Percentiles rank a stretch among this genome's conserved stretches.
Evolutionary conservation across 75 land plant species (phyloP).

Genomic region (Gnetum montanum): DNA sequence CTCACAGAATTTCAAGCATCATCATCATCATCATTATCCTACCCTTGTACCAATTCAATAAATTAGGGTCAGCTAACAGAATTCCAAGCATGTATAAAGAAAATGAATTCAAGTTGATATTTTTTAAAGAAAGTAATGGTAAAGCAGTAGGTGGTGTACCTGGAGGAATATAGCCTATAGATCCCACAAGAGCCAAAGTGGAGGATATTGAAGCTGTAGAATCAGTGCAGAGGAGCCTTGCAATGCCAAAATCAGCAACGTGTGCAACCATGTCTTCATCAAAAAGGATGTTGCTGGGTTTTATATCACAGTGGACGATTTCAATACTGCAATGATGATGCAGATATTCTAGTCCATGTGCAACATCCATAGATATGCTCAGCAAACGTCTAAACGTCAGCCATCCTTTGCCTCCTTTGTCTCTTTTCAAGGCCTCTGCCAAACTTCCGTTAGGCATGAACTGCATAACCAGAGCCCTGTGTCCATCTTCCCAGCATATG

Average conservation of each 20-base stretch:
- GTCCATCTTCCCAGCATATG: slow-evolving; percentile 30
- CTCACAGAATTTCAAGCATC: too few relatives aligned
- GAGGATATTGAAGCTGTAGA: not conserved
- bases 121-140: too few relatives aligned
- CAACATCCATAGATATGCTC: slow-evolving; percentile 7
- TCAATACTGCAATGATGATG: not conserved
- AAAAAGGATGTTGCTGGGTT: slow-evolving; percentile 14
- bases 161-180: not conserved
- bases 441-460: slow-evolving; percentile 44
- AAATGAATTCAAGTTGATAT: too few relatives aligned
- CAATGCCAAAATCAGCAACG: slow-evolving; percentile 14
- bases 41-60: too few relatives aligned
- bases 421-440: slow-evolving; percentile 11
- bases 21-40: too few relatives aligned
- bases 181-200: not conserved
- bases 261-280: slow-evolving; percentile 5
- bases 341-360: slow-evolving; percentile 8
- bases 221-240: not conserved
- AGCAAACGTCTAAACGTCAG: not conserved
- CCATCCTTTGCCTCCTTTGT: not conserved
- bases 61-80: too few relatives aligned
- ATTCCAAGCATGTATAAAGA: too few relatives aligned
- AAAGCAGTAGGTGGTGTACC: too few relatives aligned
- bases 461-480: slow-evolving; percentile 35
- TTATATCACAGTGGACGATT: slow-evolving; percentile 12